A percentile compares a stretch with the other conserved stretches of the same genome.
phyloP scores from a whole-genome alignment of 2,329 filamentous ascomycete species.

The Venturia aucupariae region DNA sequence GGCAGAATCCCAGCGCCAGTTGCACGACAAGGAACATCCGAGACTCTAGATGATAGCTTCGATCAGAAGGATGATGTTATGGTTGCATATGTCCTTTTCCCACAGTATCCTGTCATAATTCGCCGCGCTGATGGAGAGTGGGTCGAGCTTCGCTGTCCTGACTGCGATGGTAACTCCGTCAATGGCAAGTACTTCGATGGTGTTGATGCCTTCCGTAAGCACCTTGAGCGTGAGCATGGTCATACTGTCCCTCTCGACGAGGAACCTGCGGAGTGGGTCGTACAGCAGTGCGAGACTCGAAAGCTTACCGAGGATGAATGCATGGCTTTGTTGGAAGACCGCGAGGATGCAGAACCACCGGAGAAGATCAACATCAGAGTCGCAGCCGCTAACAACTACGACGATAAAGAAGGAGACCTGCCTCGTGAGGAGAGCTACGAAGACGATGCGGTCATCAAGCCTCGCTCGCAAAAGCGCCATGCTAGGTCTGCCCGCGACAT shows the following conservation, averaged over 20 bases:
- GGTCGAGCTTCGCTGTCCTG: constrained; percentile 10
- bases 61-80: not conserved
- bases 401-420: not conserved
- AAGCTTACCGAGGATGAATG: not conserved
- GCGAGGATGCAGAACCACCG: not conserved
- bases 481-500: not conserved
- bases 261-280: not conserved
- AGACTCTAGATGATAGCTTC: not conserved
- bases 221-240: not conserved
- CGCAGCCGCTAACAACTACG: not conserved
- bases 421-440: not conserved
- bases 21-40: not conserved
- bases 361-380: not conserved
- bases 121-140: constrained; percentile 1
- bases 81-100: not conserved
- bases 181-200: not conserved
- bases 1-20: constrained; percentile 1
- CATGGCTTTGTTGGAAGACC: not conserved
- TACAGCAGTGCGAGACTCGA: not conserved
- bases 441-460: not conserved
- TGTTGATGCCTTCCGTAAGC: not conserved
- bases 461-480: not conserved
- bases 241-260: not conserved
- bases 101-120: not conserved
- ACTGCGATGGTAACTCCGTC: not conserved